Evolutionary conservation across 2,329 filamentous ascomycete genomes (phyloP).

Genomic region (Arthrobotrys megalospora): DNA sequence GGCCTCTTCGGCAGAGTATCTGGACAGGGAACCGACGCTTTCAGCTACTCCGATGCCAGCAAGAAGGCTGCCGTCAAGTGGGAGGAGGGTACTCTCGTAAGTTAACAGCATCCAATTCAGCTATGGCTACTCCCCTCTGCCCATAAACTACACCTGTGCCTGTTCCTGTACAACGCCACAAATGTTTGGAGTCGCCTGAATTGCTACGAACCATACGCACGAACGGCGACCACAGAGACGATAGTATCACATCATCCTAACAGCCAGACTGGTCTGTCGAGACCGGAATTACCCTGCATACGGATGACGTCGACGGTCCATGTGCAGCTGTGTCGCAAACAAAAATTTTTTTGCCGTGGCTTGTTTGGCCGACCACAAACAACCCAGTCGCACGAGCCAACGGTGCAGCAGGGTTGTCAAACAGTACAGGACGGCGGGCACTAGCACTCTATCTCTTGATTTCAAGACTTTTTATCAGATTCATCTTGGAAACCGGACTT

Average conservation of each 20-base stretch:
- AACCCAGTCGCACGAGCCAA: slow-evolving; percentile 20
- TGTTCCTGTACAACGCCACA: background rate
- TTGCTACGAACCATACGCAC: background rate
- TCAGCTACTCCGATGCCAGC: slow-evolving; percentile 99
- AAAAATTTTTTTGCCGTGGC: slow-evolving; percentile 34
- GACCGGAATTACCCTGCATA: slow-evolving; percentile 39
- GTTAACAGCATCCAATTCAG: slow-evolving; percentile 65
- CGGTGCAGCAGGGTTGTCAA: slow-evolving; percentile 14
- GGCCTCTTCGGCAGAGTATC: slow-evolving; percentile 98
- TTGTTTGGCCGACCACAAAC: slow-evolving; percentile 15
- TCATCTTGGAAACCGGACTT: background rate
- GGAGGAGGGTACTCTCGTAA: slow-evolving; percentile 86
- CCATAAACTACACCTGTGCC: background rate
- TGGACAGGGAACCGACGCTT: slow-evolving; percentile 81
- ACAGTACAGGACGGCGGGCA: slow-evolving; percentile 1
- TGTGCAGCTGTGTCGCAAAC: slow-evolving; percentile 30
- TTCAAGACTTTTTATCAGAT: background rate
- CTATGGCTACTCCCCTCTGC: background rate
- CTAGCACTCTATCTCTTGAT: background rate
- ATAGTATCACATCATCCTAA: slow-evolving; percentile 15
- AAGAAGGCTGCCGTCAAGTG: slow-evolving; percentile 94
- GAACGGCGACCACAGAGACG: slow-evolving; percentile 2
- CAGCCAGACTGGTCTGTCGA: slow-evolving; percentile 1
- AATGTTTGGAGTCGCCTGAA: background rate
- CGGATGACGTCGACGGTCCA: slow-evolving; percentile 41